Evolutionary conservation across 2,329 filamentous ascomycete genomes (phyloP).

Genomic region (Aureobasidium mangrovei): DNA sequence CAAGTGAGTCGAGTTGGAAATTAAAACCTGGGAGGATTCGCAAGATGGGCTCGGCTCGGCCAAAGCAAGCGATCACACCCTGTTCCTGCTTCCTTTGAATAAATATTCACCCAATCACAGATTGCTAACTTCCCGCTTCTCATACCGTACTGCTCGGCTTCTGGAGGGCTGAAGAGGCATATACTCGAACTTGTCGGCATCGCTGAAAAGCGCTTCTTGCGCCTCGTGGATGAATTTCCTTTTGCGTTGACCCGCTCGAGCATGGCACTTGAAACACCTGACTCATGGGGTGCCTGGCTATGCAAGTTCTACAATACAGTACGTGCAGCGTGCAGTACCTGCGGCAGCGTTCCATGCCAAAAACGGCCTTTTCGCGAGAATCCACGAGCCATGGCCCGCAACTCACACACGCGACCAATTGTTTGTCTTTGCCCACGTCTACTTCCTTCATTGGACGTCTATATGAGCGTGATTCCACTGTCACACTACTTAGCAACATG

Average conservation of each 20-base stretch:
- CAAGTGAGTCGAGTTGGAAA: not conserved
- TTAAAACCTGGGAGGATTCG: conserved; percentile 4
- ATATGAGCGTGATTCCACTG: conserved; percentile 3
- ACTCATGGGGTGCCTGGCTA: too few relatives aligned
- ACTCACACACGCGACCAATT: conserved; percentile 2
- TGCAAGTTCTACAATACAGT: too few relatives aligned
- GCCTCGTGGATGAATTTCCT: too few relatives aligned
- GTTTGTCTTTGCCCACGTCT: not conserved
- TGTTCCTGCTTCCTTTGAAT: not conserved
- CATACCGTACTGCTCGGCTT: too few relatives aligned
- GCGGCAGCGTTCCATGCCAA: not conserved
- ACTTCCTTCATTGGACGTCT: not conserved
- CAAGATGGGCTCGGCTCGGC: not conserved
- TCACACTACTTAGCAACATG: not conserved
- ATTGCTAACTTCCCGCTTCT: too few relatives aligned
- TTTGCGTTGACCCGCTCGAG: too few relatives aligned
- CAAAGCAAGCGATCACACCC: not conserved
- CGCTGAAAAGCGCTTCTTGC: too few relatives aligned
- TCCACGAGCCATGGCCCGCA: not conserved
- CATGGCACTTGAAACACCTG: too few relatives aligned
- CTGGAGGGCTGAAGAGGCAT: too few relatives aligned
- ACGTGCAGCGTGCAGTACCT: not conserved
- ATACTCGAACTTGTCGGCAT: too few relatives aligned
- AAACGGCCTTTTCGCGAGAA: not conserved
- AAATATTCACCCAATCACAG: not conserved